phyloP scores from a whole-genome alignment of 257 asterid species.

The Mitragyna speciosa region DNA sequence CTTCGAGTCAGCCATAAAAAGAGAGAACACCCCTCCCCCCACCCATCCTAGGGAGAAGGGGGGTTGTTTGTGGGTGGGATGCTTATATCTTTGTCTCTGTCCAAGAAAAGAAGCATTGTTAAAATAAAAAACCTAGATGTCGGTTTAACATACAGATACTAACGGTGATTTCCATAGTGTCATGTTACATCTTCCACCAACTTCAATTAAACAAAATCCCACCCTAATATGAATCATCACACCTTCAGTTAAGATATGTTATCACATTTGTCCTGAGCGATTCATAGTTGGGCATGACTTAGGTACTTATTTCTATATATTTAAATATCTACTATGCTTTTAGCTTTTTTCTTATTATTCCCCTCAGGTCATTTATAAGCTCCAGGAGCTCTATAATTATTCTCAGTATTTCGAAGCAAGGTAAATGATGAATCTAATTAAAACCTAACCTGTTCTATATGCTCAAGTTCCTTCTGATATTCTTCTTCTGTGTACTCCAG shows the following conservation, averaged over 20 bases:
- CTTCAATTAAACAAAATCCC: neutral
- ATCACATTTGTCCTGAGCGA: neutral
- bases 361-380: neutral
- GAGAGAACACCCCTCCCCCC: no score
- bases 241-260: neutral
- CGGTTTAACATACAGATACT: neutral
- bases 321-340: no score
- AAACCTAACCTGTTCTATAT: conserved; percentile 76
- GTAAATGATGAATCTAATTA: neutral
- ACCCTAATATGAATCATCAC: neutral
- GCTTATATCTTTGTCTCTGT: no score
- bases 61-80: no score
- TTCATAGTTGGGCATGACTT: neutral
- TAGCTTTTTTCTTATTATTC: neutral
- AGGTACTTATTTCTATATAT: no score
- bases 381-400: neutral
- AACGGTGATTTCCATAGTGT: no score
- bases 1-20: no score
- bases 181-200: neutral
- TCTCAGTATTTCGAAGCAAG: neutral
- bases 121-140: neutral
- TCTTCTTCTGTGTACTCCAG: conserved; percentile 96
- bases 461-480: conserved; percentile 96
- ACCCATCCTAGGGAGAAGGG: no score
- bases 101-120: neutral